These are phyloP conservation scores for Citrullus mucosospermus DNA, from an alignment of 306 rosid species.

Conservation along the genomic window DNA sequence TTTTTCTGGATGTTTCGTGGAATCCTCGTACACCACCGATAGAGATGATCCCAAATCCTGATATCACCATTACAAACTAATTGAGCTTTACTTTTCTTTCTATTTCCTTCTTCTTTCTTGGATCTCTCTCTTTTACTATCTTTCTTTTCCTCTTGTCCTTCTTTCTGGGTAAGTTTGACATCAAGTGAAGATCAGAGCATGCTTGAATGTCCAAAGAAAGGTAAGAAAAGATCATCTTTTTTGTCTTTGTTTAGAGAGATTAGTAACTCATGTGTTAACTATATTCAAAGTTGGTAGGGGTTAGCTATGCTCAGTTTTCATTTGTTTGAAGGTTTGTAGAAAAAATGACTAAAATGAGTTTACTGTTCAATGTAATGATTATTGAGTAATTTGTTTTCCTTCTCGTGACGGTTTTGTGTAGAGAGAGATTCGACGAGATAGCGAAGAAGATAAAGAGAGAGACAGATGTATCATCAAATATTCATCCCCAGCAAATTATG, in stretches of 20 bases:
- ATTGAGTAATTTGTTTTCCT: too few species aligned
- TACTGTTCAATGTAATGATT: too few species aligned
- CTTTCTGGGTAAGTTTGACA: neutral
- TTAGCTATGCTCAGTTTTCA: too few species aligned
- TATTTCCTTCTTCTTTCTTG: neutral
- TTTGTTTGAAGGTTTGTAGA: too few species aligned
- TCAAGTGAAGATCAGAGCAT: conserved; percentile 1
- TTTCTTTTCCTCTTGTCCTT: too few species aligned
- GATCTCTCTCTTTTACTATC: neutral
- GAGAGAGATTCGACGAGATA: conserved; percentile 2
- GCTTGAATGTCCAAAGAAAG: conserved; percentile 10
- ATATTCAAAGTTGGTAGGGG: too few species aligned
- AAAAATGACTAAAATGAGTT: too few species aligned
- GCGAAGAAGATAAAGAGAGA: conserved; percentile 6
- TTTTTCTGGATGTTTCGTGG: neutral
- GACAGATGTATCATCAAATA: conserved; percentile 2
- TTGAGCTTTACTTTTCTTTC: neutral
- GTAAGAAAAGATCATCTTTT: neutral
- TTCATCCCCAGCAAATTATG: neutral
- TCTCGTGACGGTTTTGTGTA: neutral
- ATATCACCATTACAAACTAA: neutral
- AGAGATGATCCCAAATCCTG: neutral
- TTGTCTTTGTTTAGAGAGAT: too few species aligned
- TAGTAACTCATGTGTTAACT: too few species aligned
- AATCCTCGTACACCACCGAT: neutral